Conservation (phyloP, 305 asterid species). For the Withania somnifera region DNA sequence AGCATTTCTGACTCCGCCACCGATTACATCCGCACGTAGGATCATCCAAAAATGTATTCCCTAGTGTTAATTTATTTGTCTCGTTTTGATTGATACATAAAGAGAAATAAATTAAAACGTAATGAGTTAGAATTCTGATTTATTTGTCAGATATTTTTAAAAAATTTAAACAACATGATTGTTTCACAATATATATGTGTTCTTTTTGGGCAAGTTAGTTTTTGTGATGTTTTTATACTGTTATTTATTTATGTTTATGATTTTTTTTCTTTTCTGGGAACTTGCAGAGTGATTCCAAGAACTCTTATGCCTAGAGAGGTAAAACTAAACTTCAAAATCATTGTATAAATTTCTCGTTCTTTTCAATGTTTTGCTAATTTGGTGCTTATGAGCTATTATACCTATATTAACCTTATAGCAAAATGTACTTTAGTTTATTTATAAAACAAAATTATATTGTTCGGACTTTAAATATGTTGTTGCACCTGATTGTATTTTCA, state of each 20-base stretch:
- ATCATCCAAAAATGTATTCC: not conserved
- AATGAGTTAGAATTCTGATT: too few relatives aligned
- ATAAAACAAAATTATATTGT: not conserved
- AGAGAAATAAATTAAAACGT: too few relatives aligned
- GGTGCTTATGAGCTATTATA: too few relatives aligned
- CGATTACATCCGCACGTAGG: too few relatives aligned
- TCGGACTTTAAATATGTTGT: not conserved
- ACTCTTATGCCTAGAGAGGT: conserved; percentile 33
- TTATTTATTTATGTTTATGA: not conserved
- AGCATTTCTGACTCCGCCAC: too few relatives aligned
- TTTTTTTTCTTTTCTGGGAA: not conserved
- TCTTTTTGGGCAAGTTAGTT: not conserved
- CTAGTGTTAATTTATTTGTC: too few relatives aligned
- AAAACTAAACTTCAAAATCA: not conserved
- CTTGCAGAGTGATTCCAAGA: conserved; percentile 25
- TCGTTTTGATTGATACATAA: too few relatives aligned
- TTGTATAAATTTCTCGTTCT: not conserved
- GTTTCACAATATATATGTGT: not conserved
- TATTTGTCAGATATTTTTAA: not conserved
- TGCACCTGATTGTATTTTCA: not conserved
- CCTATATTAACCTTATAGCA: not conserved
- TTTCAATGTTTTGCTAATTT: too few relatives aligned
- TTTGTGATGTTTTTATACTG: not conserved
- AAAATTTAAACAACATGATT: not conserved
- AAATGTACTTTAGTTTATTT: not conserved